Percentiles rank a stretch among this genome's conserved stretches.
These are phyloP conservation scores for Globisporangium recalcitrans DNA, from an alignment of 352 stramenopile species.

Conservation along the genomic window DNA sequence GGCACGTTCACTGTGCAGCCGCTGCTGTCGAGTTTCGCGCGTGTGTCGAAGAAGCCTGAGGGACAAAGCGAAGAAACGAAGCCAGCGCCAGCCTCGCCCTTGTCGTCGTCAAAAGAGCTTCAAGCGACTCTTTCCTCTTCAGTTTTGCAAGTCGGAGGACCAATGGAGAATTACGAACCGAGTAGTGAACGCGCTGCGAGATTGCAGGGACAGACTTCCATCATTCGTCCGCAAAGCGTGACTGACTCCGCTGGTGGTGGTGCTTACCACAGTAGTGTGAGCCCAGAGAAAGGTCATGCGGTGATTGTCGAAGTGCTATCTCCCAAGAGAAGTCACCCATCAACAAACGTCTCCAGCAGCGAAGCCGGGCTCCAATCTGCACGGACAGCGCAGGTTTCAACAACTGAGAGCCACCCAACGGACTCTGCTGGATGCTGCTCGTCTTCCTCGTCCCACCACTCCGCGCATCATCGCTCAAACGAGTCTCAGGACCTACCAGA, in stretches of 20 bases:
- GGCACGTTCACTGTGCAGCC: slow-evolving; percentile 60
- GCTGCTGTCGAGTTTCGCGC: slow-evolving; percentile 41
- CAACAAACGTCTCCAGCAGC: neutral
- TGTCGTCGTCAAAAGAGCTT: neutral
- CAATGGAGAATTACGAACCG: neutral
- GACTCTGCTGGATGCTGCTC: neutral
- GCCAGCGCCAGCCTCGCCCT: neutral
- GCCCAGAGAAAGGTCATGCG: neutral
- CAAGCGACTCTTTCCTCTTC: neutral
- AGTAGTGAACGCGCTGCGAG: neutral
- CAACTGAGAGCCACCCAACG: neutral
- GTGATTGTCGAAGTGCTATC: slow-evolving; percentile 14
- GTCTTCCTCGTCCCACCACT: neutral
- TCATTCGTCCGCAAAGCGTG: slow-evolving; percentile 4
- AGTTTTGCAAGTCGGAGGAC: neutral
- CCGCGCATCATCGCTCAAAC: neutral
- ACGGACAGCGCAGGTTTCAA: neutral
- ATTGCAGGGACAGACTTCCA: neutral
- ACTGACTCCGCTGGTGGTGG: neutral
- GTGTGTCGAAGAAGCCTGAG: slow-evolving; percentile 1
- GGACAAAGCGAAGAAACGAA: neutral
- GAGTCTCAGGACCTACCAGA: too few relatives aligned
- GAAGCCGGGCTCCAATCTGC: neutral
- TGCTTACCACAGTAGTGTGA: neutral
- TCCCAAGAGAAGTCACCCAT: neutral